phyloP scores from a whole-genome alignment of 164 flowering plant genomes.

The Cinnamomum micranthum region DNA sequence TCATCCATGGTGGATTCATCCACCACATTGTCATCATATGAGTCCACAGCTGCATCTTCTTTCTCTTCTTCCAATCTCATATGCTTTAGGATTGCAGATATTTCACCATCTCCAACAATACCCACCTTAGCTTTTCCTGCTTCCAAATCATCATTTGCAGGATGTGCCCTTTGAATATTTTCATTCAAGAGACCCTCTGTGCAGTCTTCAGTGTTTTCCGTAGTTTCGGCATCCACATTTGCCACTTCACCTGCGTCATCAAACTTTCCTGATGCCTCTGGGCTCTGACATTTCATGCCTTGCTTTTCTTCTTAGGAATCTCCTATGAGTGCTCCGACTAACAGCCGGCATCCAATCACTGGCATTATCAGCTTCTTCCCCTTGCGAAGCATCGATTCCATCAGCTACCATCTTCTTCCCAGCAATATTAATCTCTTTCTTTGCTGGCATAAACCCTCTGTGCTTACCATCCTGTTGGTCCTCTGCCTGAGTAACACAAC shows the following conservation, averaged over 20 bases:
- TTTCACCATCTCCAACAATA: conserved; percentile 19
- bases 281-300: conserved; percentile 54
- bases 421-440: conserved; percentile 61
- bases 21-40: conserved; percentile 1
- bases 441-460: conserved; percentile 38
- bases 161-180: conserved; percentile 14
- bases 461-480: conserved; percentile 33
- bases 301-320: conserved; percentile 73
- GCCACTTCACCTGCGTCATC: conserved; percentile 23
- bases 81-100: conserved; percentile 40
- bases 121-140: neutral
- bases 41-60: conserved; percentile 9
- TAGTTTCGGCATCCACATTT: conserved; percentile 10
- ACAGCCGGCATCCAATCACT: conserved; percentile 87
- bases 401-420: conserved; percentile 81
- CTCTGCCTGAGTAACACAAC: conserved; percentile 28
- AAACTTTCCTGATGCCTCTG: conserved; percentile 39
- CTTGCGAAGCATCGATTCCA: conserved; percentile 90
- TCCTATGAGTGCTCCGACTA: conserved; percentile 83
- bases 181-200: conserved; percentile 7
- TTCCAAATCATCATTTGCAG: conserved; percentile 1
- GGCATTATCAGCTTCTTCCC: conserved; percentile 46
- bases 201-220: neutral
- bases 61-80: conserved; percentile 53
- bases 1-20: neutral